Evolutionary conservation across 2,329 filamentous ascomycete species (phyloP).

Genomic region (Escovopsis weberi): DNA sequence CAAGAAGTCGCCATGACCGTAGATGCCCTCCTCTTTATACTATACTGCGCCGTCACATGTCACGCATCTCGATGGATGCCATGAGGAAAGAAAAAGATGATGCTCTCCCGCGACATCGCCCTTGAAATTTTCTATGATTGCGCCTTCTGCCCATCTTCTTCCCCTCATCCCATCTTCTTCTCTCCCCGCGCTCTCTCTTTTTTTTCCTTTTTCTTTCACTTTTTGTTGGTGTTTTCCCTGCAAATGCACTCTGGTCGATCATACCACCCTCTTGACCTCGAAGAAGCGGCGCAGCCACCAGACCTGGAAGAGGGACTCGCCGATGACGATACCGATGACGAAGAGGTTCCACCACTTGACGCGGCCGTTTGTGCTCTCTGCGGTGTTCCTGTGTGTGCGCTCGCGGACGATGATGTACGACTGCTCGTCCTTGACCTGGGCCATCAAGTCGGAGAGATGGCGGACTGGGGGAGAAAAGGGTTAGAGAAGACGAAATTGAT

Average conservation of each 20-base stretch:
- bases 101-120: no score
- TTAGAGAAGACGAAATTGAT: conserved; percentile 5
- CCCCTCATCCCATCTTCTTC: no score
- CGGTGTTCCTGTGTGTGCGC: conserved; percentile 92
- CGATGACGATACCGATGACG: conserved; percentile 76
- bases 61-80: no score
- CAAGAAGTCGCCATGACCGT: no score
- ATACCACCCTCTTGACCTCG: conserved; percentile 62
- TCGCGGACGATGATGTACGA: conserved; percentile 92
- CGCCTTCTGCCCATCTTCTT: no score
- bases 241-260: conserved; percentile 5
- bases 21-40: no score
- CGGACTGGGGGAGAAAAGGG: conserved; percentile 42
- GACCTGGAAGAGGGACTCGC: conserved; percentile 93
- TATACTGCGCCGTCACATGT: no score
- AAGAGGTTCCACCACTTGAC: conserved; percentile 99
- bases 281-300: conserved; percentile 99
- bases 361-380: conserved; percentile 90
- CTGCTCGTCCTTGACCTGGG: conserved; percentile 95
- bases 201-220: neutral
- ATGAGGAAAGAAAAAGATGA: no score
- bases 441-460: conserved; percentile 67
- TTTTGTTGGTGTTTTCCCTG: neutral
- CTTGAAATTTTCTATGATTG: no score
- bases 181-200: no score